phyloP scores from a whole-genome alignment of 1,284 basidiomycete genomes.

The Boletus mariae region DNA sequence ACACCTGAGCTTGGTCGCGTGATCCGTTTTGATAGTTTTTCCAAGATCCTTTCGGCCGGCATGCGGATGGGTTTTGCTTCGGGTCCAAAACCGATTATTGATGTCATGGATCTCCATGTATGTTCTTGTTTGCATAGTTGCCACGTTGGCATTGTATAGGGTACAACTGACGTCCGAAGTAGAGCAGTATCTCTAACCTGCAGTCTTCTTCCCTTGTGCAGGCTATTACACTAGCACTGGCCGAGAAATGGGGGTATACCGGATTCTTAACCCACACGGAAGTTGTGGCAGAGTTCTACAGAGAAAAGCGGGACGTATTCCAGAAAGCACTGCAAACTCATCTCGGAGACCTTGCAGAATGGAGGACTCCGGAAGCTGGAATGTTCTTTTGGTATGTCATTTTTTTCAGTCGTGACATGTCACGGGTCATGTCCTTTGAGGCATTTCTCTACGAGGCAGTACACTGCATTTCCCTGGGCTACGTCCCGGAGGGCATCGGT shows the following conservation, averaged over 20 bases:
- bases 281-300: slow-evolving; percentile 77
- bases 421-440: slow-evolving; percentile 9
- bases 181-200: slow-evolving; percentile 74
- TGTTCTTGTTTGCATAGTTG: slow-evolving; percentile 25
- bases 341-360: slow-evolving; percentile 75
- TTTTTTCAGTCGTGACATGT: slow-evolving; percentile 19
- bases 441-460: slow-evolving; percentile 6
- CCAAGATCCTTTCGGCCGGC: slow-evolving; percentile 84
- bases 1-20: slow-evolving; percentile 69
- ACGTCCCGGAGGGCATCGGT: slow-evolving; percentile 8
- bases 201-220: slow-evolving; percentile 81
- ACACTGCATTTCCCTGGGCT: slow-evolving; percentile 3
- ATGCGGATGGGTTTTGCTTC: slow-evolving; percentile 80
- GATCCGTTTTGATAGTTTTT: slow-evolving; percentile 83
- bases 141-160: slow-evolving; percentile 7
- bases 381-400: slow-evolving; percentile 82
- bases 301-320: slow-evolving; percentile 75
- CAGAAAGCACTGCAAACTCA: slow-evolving; percentile 73
- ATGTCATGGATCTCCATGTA: slow-evolving; percentile 73
- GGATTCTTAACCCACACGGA: slow-evolving; percentile 76
- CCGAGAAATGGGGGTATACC: slow-evolving; percentile 75
- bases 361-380: slow-evolving; percentile 84
- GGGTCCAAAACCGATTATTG: slow-evolving; percentile 72
- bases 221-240: slow-evolving; percentile 65
- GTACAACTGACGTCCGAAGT: slow-evolving; percentile 2